Conservation (phyloP, 768 basidiomycete genomes). For the Arthromyces matolae region DNA sequence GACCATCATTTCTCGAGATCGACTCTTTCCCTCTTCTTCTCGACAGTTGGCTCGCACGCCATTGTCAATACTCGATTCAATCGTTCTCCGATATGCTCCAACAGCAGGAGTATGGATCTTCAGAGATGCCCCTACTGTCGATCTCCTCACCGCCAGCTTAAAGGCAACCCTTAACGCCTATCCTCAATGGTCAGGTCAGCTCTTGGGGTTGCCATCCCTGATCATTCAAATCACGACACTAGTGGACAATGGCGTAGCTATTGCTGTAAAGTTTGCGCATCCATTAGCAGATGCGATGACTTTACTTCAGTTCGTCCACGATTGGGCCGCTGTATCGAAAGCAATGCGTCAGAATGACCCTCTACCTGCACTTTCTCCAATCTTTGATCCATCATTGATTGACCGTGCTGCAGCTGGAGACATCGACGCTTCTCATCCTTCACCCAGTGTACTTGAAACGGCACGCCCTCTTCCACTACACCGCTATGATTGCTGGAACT, state of each 20-base stretch:
- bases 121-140: constrained; percentile 10
- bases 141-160: constrained; percentile 13
- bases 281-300: constrained; percentile 34
- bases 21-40: constrained; percentile 10
- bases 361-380: constrained; percentile 17
- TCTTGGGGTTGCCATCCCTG: constrained; percentile 28
- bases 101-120: constrained; percentile 28
- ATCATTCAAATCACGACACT: constrained; percentile 33
- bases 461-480: constrained; percentile 23
- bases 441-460: constrained; percentile 19
- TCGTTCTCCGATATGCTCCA: constrained; percentile 22
- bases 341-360: constrained; percentile 10
- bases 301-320: constrained; percentile 28
- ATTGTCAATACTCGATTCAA: constrained; percentile 29
- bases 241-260: constrained; percentile 23
- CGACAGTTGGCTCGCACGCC: constrained; percentile 6
- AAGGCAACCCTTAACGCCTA: constrained; percentile 24
- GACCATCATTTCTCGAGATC: constrained; percentile 11
- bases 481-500: constrained; percentile 30
- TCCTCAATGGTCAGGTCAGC: constrained; percentile 30
- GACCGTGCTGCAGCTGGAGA: constrained; percentile 28
- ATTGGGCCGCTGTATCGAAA: constrained; percentile 30
- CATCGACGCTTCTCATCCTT: constrained; percentile 22
- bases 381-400: constrained; percentile 28
- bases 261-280: constrained; percentile 32